Percentiles rank a stretch among this genome's conserved stretches.
phyloP scores from a whole-genome alignment of 2,329 filamentous ascomycete species.

The Colletotrichum nymphaeae region DNA sequence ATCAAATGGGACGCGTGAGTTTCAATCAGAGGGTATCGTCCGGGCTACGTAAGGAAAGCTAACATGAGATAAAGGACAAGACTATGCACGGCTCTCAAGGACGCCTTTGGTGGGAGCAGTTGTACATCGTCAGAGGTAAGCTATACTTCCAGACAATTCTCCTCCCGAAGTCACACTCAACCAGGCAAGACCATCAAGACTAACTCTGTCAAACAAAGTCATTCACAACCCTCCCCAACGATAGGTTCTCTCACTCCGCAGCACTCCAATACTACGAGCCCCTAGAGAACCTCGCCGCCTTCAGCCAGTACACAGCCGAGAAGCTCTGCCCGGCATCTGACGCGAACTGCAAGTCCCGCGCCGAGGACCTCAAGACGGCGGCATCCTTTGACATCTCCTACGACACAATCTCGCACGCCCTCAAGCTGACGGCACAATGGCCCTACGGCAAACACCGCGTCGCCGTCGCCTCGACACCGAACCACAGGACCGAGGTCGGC shows the following conservation, averaged over 20 bases:
- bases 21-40: neutral
- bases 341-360: constrained; percentile 60
- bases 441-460: constrained; percentile 56
- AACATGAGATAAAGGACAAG: constrained; percentile 48
- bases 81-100: constrained; percentile 70
- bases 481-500: constrained; percentile 81
- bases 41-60: neutral
- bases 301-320: constrained; percentile 65
- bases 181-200: neutral
- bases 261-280: constrained; percentile 78
- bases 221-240: constrained; percentile 68
- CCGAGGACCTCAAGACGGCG: constrained; percentile 60
- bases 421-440: constrained; percentile 77
- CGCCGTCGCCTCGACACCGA: constrained; percentile 50
- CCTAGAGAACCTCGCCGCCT: constrained; percentile 65
- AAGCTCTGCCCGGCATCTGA: constrained; percentile 62
- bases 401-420: constrained; percentile 72
- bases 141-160: neutral
- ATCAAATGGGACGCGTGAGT: constrained; percentile 41
- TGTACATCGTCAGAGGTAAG: constrained; percentile 54
- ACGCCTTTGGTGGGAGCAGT: constrained; percentile 66
- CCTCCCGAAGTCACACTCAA: neutral
- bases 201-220: constrained; percentile 48
- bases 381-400: constrained; percentile 82
- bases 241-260: constrained; percentile 51